Conservation (phyloP, 164 flowering plant species). For the Aristolochia californica region DNA sequence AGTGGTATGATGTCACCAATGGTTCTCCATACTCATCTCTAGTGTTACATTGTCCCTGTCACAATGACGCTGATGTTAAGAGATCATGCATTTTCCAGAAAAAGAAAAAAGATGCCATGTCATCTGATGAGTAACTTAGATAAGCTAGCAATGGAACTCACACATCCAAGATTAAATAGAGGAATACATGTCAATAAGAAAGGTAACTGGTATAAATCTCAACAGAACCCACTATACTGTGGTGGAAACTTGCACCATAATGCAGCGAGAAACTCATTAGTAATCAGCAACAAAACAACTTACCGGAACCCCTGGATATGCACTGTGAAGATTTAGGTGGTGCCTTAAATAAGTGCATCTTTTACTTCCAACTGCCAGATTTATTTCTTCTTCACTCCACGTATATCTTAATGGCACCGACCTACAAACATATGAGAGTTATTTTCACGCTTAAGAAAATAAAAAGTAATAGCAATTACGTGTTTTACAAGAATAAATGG, state of each 20-base stretch:
- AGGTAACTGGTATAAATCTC: neutral
- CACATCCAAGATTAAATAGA: neutral
- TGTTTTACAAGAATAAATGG: no score
- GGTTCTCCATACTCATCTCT: constrained; percentile 75
- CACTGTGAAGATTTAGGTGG: constrained; percentile 48
- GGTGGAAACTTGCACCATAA: neutral
- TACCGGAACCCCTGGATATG: constrained; percentile 66
- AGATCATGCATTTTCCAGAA: neutral
- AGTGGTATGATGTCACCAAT: constrained; percentile 65
- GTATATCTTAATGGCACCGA: constrained; percentile 20
- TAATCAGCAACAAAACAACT: neutral
- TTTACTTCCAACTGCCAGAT: constrained; percentile 51
- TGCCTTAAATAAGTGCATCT: constrained; percentile 35
- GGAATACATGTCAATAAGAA: no score
- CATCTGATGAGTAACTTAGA: neutral
- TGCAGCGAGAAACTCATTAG: neutral
- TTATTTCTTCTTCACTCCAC: constrained; percentile 62
- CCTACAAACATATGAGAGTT: constrained; percentile 4
- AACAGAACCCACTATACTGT: neutral
- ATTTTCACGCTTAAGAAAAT: no score
- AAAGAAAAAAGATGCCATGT: neutral
- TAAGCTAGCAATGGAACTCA: neutral
- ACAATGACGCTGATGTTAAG: neutral
- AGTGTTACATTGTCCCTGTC: constrained; percentile 24
- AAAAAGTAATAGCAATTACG: no score